Evolutionary conservation across 371 early-diverging fungal genomes (phyloP), one percentile per base, ranked within the genome.

Genomic region (Quaeritorhiza haematococci): DNA sequence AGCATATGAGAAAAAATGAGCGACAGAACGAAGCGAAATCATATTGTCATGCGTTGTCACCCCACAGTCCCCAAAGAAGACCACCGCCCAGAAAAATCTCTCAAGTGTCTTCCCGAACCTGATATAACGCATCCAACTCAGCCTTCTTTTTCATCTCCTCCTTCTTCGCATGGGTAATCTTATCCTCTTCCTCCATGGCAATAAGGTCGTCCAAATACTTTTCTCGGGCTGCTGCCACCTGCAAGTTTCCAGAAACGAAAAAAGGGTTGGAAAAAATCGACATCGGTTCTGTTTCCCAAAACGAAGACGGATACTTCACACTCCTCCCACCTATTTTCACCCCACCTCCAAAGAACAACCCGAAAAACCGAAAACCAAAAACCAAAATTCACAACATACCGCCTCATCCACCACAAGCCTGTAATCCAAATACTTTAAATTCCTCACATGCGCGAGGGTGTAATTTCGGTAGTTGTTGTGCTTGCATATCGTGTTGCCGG

Each of bases 111-210:
- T n/a, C n/a, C n/a, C 43, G 56, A 49, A 77, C 77, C 51, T 61
- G 55, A 53, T 69, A 62, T 2, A 75, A 50, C 8, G 49, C 56
- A 28, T 69, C 73, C 27, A 59, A 49, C 44, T 73, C 74, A 4
- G 23, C 28, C 33, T 53, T 41, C 45, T 61, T 61, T 33, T 55
- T 52, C 21, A 29, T 41, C 35, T 70, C 66, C 44, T 71, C 70
- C 56, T 60, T 67, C 53, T 64, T 63, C 21, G 65, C 56, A 1
- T 47, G 51, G 3, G 56, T 53, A 8, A 70, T 56, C 56, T 77
- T 75, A 33, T 79, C 78, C 43, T 81, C 79, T 44, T 81, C 77
- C 50, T 81, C 78, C 45, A 73, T 58, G 0, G 79, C 76, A 33
- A 78, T 78, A 19, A 79, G 55, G 26, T 74, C 73, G 56, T 79